phyloP scores from a whole-genome alignment of 2,329 filamentous ascomycete genomes.

The Trichophyton schoenleinii region DNA sequence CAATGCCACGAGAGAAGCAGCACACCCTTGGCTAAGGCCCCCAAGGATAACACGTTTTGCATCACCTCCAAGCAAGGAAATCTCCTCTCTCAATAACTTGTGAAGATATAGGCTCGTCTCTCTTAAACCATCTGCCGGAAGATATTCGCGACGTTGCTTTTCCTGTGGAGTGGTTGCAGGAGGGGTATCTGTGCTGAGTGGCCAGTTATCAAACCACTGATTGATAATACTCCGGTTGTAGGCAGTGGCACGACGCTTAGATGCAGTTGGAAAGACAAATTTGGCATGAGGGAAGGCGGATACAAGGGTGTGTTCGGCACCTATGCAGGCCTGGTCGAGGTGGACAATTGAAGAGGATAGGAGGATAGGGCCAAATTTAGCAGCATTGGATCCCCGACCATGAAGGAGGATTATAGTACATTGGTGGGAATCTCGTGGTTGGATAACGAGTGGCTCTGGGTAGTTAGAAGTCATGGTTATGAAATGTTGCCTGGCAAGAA shows the following conservation, averaged over 20 bases:
- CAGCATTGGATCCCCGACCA: neutral
- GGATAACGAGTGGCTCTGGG: too few species aligned
- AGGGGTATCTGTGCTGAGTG: slow-evolving; percentile 32
- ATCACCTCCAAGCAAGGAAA: slow-evolving; percentile 5
- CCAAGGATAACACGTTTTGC: slow-evolving; percentile 15
- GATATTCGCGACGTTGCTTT: neutral
- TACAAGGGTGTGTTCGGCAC: slow-evolving; percentile 2
- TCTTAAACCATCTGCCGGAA: neutral
- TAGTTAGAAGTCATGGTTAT: too few species aligned
- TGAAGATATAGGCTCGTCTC: neutral
- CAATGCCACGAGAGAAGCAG: too few species aligned
- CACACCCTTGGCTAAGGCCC: too few species aligned
- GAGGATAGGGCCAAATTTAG: neutral
- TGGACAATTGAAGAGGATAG: neutral
- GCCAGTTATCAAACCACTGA: slow-evolving; percentile 37
- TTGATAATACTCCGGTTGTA: slow-evolving; percentile 16
- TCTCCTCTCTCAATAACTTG: neutral
- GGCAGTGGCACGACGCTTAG: slow-evolving; percentile 31
- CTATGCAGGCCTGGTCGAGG: neutral
- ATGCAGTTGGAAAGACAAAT: slow-evolving; percentile 42
- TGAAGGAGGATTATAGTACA: too few species aligned
- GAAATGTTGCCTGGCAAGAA: too few species aligned
- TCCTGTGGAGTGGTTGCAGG: slow-evolving; percentile 7
- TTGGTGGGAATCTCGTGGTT: too few species aligned
- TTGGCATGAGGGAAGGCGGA: slow-evolving; percentile 22